A percentile compares a stretch with the other conserved stretches of the same genome.
Conservation (phyloP, 768 basidiomycete genomes). For the Lentinula sp. region DNA sequence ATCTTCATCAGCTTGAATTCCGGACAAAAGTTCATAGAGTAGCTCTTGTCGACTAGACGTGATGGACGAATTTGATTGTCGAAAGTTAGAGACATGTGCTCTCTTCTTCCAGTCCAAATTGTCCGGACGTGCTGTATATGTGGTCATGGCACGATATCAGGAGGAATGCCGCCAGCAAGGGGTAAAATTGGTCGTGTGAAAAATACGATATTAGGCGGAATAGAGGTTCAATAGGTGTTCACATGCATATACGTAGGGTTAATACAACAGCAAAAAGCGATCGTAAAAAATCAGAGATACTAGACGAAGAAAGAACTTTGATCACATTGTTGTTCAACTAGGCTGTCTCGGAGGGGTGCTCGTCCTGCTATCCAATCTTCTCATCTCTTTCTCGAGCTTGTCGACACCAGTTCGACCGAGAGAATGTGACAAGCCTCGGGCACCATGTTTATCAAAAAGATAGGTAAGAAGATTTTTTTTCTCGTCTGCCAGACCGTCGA, state of each 20-base stretch:
- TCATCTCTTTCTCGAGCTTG: conserved; percentile 75
- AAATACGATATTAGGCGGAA: too few relatives aligned
- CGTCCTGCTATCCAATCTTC: conserved; percentile 71
- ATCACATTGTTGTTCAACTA: neutral
- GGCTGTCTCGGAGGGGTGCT: conserved; percentile 55
- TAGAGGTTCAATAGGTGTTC: neutral
- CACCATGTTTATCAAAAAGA: conserved; percentile 83
- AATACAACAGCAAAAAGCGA: neutral
- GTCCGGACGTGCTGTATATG: neutral
- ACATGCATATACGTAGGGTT: neutral
- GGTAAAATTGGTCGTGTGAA: too few relatives aligned
- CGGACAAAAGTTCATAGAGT: neutral
- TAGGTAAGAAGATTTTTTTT: conserved; percentile 90
- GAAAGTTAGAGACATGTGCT: neutral
- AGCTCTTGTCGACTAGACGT: neutral
- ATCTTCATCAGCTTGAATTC: neutral
- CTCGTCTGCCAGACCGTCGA: conserved; percentile 81
- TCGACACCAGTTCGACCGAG: conserved; percentile 48
- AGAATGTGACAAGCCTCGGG: conserved; percentile 39
- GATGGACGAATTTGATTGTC: neutral
- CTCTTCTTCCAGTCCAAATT: neutral
- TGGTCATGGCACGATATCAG: neutral
- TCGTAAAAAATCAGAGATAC: neutral
- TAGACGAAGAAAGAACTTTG: neutral
- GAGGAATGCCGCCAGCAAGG: neutral